phyloP scores from a whole-genome alignment of 306 rosid genomes.

The Gynostemma pentaphyllum region DNA sequence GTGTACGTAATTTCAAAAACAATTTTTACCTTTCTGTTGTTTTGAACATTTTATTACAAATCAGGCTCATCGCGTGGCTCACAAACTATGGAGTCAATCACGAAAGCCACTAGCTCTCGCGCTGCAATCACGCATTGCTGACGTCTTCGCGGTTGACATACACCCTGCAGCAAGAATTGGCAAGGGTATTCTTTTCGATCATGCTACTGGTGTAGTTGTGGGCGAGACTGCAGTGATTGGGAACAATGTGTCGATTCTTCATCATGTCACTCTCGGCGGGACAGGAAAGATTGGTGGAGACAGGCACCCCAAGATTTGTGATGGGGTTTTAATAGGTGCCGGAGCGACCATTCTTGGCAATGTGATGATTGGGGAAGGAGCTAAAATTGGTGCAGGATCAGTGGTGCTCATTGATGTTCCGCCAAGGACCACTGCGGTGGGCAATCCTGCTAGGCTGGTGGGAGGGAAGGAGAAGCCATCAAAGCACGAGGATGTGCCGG shows the following conservation, averaged over 20 bases:
- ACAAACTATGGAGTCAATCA: slow-evolving; percentile 64
- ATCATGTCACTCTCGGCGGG: slow-evolving; percentile 90
- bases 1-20: not conserved
- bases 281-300: slow-evolving; percentile 91
- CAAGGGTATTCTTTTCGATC: slow-evolving; percentile 77
- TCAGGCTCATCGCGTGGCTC: slow-evolving; percentile 84
- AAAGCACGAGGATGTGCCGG: slow-evolving; percentile 72
- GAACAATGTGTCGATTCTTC: slow-evolving; percentile 79
- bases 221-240: slow-evolving; percentile 97
- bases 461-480: slow-evolving; percentile 88
- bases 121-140: slow-evolving; percentile 62
- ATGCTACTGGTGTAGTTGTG: slow-evolving; percentile 85
- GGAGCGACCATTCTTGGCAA: slow-evolving; percentile 87
- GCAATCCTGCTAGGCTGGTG: slow-evolving; percentile 82
- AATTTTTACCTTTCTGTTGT: not conserved
- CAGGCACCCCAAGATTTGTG: slow-evolving; percentile 86
- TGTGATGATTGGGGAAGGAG: slow-evolving; percentile 81
- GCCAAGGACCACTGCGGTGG: slow-evolving; percentile 52
- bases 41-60: not conserved
- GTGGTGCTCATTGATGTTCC: slow-evolving; percentile 91
- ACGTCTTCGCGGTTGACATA: slow-evolving; percentile 84
- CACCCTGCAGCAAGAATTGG: slow-evolving; percentile 89
- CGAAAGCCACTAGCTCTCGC: slow-evolving; percentile 79
- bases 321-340: slow-evolving; percentile 90
- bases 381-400: slow-evolving; percentile 84